Evolutionary conservation across 108 stramenopile species (phyloP).

Genomic region (Fragilaria crotonensis): DNA sequence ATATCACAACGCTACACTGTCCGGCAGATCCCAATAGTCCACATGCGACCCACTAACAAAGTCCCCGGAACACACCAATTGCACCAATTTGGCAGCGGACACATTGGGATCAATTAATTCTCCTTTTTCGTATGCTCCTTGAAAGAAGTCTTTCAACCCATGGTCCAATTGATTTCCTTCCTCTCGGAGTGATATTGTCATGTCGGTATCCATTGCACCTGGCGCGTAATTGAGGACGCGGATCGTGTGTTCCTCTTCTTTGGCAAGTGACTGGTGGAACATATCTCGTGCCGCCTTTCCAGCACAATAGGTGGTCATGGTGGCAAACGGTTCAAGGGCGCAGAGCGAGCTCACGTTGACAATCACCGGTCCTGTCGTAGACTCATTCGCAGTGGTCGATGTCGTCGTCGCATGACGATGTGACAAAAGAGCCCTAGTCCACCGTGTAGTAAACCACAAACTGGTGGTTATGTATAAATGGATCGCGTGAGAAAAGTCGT

Average conservation of each 20-base stretch:
- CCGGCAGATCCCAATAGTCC: conserved; percentile 70
- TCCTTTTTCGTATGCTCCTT: conserved; percentile 13
- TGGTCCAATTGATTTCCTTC: conserved; percentile 28
- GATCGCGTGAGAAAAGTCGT: conserved; percentile 35
- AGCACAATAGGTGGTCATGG: conserved; percentile 65
- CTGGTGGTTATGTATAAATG: conserved; percentile 69
- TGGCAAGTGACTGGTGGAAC: conserved; percentile 56
- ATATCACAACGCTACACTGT: too few relatives aligned
- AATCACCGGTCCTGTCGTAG: conserved; percentile 4
- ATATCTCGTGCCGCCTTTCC: conserved; percentile 73
- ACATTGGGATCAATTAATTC: conserved; percentile 38
- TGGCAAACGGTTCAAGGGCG: conserved; percentile 58
- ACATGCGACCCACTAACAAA: conserved; percentile 65
- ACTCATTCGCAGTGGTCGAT: not conserved
- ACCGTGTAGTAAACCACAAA: conserved; percentile 46
- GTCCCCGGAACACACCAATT: conserved; percentile 30
- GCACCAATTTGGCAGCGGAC: conserved; percentile 52
- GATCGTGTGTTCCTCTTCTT: conserved; percentile 28
- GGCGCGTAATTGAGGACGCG: conserved; percentile 73
- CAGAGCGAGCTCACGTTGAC: conserved; percentile 72
- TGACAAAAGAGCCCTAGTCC: conserved; percentile 21
- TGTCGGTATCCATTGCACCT: conserved; percentile 67
- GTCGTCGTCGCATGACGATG: conserved; percentile 3
- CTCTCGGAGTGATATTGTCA: conserved; percentile 45
- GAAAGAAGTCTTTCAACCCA: conserved; percentile 28